A percentile compares a stretch with the other conserved stretches of the same genome.
These are phyloP conservation scores for Echeveria elegans DNA, from an alignment of 164 flowering plant species.

Conservation along the genomic window DNA sequence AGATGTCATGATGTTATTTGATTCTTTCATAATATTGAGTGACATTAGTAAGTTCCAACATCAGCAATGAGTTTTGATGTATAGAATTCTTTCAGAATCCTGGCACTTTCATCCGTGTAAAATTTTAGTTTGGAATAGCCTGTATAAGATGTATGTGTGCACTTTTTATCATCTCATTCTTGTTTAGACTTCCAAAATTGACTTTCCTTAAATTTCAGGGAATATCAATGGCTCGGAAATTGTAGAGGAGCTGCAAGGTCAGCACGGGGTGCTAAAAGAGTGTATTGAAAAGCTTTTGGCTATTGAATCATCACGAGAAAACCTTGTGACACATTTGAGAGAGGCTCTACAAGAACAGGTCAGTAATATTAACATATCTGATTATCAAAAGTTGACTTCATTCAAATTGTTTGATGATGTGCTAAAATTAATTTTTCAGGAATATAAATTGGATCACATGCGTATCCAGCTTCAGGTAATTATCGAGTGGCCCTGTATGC, in stretches of 20 bases:
- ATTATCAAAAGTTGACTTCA: too few relatives aligned
- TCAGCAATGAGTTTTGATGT: too few relatives aligned
- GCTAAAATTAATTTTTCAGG: slow-evolving; percentile 28
- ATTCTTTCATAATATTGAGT: neutral
- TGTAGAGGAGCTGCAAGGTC: slow-evolving; percentile 54
- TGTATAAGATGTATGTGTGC: neutral
- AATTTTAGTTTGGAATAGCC: too few relatives aligned
- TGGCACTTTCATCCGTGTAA: too few relatives aligned
- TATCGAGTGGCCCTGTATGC: neutral
- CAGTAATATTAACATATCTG: too few relatives aligned
- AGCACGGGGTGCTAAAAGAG: slow-evolving; percentile 48
- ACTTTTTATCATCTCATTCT: neutral
- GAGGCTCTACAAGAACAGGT: slow-evolving; percentile 94
- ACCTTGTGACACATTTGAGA: slow-evolving; percentile 56
- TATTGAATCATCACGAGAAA: slow-evolving; percentile 60
- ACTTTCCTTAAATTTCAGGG: slow-evolving; percentile 28
- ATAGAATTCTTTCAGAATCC: too few relatives aligned
- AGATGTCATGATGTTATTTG: neutral
- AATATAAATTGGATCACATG: slow-evolving; percentile 56
- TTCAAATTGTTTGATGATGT: neutral
- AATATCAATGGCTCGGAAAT: slow-evolving; percentile 34
- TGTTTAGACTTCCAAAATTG: neutral
- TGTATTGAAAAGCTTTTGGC: slow-evolving; percentile 59
- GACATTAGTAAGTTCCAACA: too few relatives aligned
- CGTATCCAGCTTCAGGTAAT: slow-evolving; percentile 63